A percentile compares a stretch with the other conserved stretches of the same genome.
Evolutionary conservation across 345 rosid species (phyloP).

Genomic region (Linum lewisii): DNA sequence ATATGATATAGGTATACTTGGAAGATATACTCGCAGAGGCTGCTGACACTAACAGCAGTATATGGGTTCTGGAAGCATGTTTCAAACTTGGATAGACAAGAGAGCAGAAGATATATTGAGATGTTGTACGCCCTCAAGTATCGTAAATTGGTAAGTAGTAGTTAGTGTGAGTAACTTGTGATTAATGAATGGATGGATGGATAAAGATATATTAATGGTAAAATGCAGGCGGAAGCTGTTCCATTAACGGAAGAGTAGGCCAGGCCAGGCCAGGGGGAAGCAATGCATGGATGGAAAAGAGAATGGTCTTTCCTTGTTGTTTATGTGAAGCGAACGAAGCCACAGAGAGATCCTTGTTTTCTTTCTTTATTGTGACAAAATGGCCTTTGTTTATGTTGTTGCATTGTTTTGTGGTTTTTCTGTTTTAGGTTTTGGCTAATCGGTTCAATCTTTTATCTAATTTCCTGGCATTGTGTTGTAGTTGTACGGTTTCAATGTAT

Average conservation of each 20-base stretch:
- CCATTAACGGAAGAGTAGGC: slow-evolving; percentile 42
- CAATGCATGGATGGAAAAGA: neutral
- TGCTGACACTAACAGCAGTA: slow-evolving; percentile 75
- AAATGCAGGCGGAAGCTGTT: slow-evolving; percentile 65
- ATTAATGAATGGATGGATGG: neutral
- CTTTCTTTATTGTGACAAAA: too few species aligned
- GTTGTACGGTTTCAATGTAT: too few species aligned
- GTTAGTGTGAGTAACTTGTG: neutral
- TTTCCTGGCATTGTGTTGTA: too few species aligned
- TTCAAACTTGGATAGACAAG: slow-evolving; percentile 76
- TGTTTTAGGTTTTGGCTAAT: too few species aligned
- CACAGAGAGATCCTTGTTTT: too few species aligned
- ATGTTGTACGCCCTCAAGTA: slow-evolving; percentile 88
- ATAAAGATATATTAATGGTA: too few species aligned
- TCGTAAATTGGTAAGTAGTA: slow-evolving; percentile 49
- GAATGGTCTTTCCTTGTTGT: neutral
- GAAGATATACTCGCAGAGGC: slow-evolving; percentile 81
- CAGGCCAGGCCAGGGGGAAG: too few species aligned
- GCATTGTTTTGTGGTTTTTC: too few species aligned
- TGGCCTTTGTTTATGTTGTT: too few species aligned
- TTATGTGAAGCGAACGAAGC: neutral
- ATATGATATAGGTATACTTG: slow-evolving; percentile 59
- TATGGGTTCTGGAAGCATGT: slow-evolving; percentile 97
- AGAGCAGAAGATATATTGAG: slow-evolving; percentile 85
- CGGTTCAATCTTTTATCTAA: too few species aligned